These are phyloP conservation scores for Laguncularia racemosa DNA, from an alignment of 345 rosid genomes.

Conservation along the genomic window DNA sequence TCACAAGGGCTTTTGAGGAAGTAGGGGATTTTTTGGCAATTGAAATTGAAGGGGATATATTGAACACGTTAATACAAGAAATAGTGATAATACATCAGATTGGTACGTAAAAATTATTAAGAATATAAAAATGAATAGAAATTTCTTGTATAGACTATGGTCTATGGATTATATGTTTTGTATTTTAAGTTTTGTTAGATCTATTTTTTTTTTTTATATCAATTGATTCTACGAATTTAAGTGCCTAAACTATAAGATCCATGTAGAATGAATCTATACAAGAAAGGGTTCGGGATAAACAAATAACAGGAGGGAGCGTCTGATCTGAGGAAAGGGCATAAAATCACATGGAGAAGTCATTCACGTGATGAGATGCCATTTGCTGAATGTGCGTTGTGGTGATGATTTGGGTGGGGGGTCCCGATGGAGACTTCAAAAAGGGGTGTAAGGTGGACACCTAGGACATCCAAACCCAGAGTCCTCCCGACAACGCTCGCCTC, in stretches of 20 bases:
- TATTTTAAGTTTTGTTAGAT: too few species aligned
- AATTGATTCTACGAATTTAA: too few species aligned
- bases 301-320: neutral
- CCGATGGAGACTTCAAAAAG: neutral
- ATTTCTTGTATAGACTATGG: too few species aligned
- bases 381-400: conserved; percentile 3
- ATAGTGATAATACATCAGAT: neutral
- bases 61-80: conserved; percentile 17
- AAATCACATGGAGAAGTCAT: conserved; percentile 4
- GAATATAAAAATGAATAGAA: too few species aligned
- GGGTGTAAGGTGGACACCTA: neutral
- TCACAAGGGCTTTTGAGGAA: conserved; percentile 7
- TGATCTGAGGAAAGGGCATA: conserved; percentile 1
- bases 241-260: neutral
- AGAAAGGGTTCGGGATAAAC: too few species aligned
- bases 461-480: too few species aligned
- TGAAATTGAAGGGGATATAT: conserved; percentile 12
- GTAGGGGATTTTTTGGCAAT: conserved; percentile 9
- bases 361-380: conserved; percentile 7
- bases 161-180: too few species aligned
- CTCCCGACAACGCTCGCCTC: too few species aligned
- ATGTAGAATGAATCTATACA: neutral
- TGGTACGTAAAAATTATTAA: neutral
- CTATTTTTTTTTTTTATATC: too few species aligned
- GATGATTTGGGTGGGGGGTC: neutral